These are phyloP conservation scores for Aspergillus pseudoglaucus DNA, from an alignment of 2,329 filamentous ascomycete genomes.

Conservation along the genomic window DNA sequence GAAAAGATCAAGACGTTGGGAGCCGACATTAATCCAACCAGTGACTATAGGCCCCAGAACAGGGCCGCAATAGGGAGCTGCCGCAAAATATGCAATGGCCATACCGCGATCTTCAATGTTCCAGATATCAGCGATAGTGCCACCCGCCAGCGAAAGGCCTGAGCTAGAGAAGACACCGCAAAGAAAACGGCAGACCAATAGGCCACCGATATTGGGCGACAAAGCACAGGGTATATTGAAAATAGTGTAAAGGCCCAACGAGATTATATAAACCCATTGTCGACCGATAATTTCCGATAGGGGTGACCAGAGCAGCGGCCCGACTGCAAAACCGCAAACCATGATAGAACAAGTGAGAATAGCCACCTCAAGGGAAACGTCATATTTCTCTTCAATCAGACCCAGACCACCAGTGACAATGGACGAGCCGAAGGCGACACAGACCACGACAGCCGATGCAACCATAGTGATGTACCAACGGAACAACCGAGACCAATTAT, in stretches of 20 bases:
- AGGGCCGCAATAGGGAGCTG: slow-evolving; percentile 72
- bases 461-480: slow-evolving; percentile 82
- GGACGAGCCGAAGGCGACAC: slow-evolving; percentile 60
- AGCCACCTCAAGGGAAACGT: slow-evolving; percentile 64
- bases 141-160: slow-evolving; percentile 21
- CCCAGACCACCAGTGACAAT: slow-evolving; percentile 69
- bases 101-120: slow-evolving; percentile 70
- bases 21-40: slow-evolving; percentile 56
- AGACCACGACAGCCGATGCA: slow-evolving; percentile 64
- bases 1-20: slow-evolving; percentile 25
- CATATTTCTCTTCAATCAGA: slow-evolving; percentile 56
- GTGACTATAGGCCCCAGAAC: slow-evolving; percentile 67
- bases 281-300: slow-evolving; percentile 28
- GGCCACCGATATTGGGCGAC: slow-evolving; percentile 23
- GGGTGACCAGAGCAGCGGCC: slow-evolving; percentile 25
- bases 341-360: slow-evolving; percentile 67
- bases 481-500: slow-evolving; percentile 67
- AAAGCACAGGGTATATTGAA: slow-evolving; percentile 32
- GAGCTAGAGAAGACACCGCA: slow-evolving; percentile 27
- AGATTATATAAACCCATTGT: slow-evolving; percentile 28
- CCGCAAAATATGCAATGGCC: slow-evolving; percentile 73
- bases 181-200: slow-evolving; percentile 23
- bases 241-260: slow-evolving; percentile 25
- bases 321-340: slow-evolving; percentile 64
- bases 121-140: slow-evolving; percentile 57